Evolutionary conservation across 257 asterid species (phyloP).

Genomic region (Ilex aquifolium): DNA sequence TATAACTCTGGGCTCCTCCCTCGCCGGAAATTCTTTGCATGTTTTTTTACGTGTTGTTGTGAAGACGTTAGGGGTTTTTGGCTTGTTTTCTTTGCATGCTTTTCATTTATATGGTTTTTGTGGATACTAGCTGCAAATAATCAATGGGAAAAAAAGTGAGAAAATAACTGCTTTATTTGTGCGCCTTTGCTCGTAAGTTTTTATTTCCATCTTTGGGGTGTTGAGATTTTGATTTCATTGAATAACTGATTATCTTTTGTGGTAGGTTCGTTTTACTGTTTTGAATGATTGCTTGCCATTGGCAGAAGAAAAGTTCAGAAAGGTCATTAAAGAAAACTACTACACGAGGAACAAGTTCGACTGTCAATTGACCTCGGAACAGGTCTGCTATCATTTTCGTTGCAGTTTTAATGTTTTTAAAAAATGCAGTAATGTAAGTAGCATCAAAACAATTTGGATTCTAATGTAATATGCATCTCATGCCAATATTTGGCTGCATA

Average conservation of each 20-base stretch:
- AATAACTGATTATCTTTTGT: constrained; percentile 12
- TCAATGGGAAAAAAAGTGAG: too few relatives aligned
- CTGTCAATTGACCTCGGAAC: constrained; percentile 57
- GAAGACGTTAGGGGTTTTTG: too few relatives aligned
- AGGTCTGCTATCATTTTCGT: constrained; percentile 31
- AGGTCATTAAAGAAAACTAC: constrained; percentile 59
- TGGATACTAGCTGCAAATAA: too few relatives aligned
- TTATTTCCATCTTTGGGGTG: not conserved
- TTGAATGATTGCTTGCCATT: constrained; percentile 67
- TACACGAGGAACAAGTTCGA: constrained; percentile 58
- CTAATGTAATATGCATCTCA: not conserved
- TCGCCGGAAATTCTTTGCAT: too few relatives aligned
- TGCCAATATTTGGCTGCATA: constrained; percentile 3
- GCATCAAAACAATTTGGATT: not conserved
- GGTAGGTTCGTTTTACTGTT: constrained; percentile 63
- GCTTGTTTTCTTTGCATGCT: too few relatives aligned
- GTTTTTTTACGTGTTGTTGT: too few relatives aligned
- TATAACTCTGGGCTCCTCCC: too few relatives aligned
- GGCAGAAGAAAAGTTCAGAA: constrained; percentile 80
- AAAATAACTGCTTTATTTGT: not conserved
- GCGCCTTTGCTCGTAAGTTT: not conserved
- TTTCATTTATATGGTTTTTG: too few relatives aligned
- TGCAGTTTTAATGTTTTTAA: not conserved
- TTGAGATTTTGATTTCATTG: constrained; percentile 13
- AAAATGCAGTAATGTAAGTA: not conserved